Base-by-base conservation (phyloP, 2,329 filamentous ascomycete species). In the Dothidotthia symphoricarpi region DNA sequence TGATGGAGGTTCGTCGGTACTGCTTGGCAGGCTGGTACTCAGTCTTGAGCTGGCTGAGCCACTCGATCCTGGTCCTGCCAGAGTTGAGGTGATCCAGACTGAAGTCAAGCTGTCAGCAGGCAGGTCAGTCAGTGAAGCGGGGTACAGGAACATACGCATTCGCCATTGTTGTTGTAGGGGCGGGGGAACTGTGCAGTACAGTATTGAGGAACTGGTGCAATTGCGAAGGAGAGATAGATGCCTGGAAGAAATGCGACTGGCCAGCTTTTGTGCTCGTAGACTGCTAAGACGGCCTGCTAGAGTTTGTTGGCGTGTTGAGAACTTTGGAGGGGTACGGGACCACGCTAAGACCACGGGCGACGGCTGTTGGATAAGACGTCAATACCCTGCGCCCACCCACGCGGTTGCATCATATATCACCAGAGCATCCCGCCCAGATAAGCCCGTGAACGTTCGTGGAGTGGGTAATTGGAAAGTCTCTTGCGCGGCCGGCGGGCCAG, bases 1-100 rank as follows among this genome's bases (percentile, higher is more conserved):
- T 96, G 76, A 98, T 98, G 66, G 90, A 95, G 49, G 91, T 95
- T 58, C 93, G 85, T 65, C 93, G 88, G 74, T 93, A 94, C 77
- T 94, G 90, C 73, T 85, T 87, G 61, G 84, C 80, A 40, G 91
- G 90, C 59, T 80, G 77, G 75, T 85, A 89, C 67, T 93, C 86
- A 53, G 91, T 96, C 76, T 96, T 85, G 66, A 98, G 86, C 70
- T 81, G 76, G 67, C 80, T 78, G 63, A 82, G 76, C 82, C 82
- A 85, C 71, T 85, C 80, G 61, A 81, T 75, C 68, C 80, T 76
- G 61, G 82, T 83, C 69, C 86, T 84, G 65, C 86, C 82, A 66
- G 81, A 65, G 53, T 70, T 80, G 68, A 95, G 82, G 73, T 95
- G 89, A 70, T 94, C 87, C 48, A 62, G 53, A 41, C 55, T 58